Evolutionary conservation across 2,329 filamentous ascomycete species (phyloP).

Genomic region (Alternaria dauci): DNA sequence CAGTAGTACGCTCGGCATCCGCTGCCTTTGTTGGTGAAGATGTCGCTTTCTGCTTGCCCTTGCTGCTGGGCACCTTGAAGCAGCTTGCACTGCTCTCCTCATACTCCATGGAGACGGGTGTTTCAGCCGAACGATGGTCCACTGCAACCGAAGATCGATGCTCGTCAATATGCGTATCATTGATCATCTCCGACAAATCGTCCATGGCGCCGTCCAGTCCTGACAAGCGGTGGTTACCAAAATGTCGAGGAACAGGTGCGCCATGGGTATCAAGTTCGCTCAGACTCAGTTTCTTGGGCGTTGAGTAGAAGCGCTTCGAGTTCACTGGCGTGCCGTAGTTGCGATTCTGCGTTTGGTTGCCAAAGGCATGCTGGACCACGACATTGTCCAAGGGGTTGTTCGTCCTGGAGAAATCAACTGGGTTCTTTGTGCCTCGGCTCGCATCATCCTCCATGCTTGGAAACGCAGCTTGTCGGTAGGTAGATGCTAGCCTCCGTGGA

Average conservation of each 20-base stretch:
- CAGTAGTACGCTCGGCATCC: slow-evolving; percentile 22
- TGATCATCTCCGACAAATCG: slow-evolving; percentile 44
- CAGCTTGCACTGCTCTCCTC: slow-evolving; percentile 41
- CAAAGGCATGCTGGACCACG: slow-evolving; percentile 33
- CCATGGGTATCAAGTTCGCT: slow-evolving; percentile 14
- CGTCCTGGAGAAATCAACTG: slow-evolving; percentile 23
- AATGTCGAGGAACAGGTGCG: slow-evolving; percentile 24
- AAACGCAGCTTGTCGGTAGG: slow-evolving; percentile 16
- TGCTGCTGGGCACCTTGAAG: slow-evolving; percentile 40
- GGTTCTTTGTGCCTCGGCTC: slow-evolving; percentile 24
- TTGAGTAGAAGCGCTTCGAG: slow-evolving; percentile 38
- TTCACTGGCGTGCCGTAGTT: slow-evolving; percentile 30
- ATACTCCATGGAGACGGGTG: slow-evolving; percentile 12
- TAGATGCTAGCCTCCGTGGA: slow-evolving; percentile 20
- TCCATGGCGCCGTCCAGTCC: slow-evolving; percentile 52
- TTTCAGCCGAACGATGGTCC: slow-evolving; percentile 14
- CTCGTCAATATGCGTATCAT: slow-evolving; percentile 28
- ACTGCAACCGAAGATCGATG: slow-evolving; percentile 14
- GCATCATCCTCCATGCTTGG: slow-evolving; percentile 22
- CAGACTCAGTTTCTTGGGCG: slow-evolving; percentile 32
- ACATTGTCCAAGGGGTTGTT: slow-evolving; percentile 20
- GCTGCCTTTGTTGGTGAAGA: slow-evolving; percentile 35
- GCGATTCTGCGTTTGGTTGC: slow-evolving; percentile 36
- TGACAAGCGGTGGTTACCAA: slow-evolving; percentile 40
- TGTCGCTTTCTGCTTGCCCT: slow-evolving; percentile 43